Evolutionary conservation across 805 yeast species (phyloP).

Genomic region (Candida germanica): DNA sequence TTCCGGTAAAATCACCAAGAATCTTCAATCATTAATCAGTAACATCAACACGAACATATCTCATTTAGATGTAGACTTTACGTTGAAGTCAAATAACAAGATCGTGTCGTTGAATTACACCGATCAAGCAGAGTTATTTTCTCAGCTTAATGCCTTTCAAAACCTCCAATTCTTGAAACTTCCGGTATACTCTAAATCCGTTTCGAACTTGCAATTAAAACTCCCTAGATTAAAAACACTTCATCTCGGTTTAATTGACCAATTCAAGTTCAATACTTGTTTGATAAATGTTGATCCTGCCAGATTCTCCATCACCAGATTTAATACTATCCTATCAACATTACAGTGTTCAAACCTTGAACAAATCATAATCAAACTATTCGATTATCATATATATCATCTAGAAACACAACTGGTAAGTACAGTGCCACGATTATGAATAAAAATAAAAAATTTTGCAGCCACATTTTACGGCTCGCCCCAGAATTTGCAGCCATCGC

Average conservation of each 20-base stretch:
- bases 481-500: neutral
- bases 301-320: constrained; percentile 2
- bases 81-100: constrained; percentile 8
- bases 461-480: neutral
- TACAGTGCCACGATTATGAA: constrained; percentile 1
- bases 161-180: constrained; percentile 7
- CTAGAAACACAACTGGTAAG: constrained; percentile 3
- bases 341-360: constrained; percentile 3
- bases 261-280: constrained; percentile 10
- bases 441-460: too few relatives aligned
- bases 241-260: constrained; percentile 12
- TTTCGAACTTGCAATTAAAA: constrained; percentile 2
- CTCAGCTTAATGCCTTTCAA: constrained; percentile 5
- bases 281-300: constrained; percentile 8
- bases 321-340: constrained; percentile 2
- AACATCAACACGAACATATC: neutral
- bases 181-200: constrained; percentile 9
- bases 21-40: constrained; percentile 4
- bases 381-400: constrained; percentile 9
- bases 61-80: constrained; percentile 8
- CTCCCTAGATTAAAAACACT: constrained; percentile 6
- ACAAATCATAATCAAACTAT: constrained; percentile 7
- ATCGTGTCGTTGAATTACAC: constrained; percentile 3
- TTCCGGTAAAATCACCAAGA: constrained; percentile 5
- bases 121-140: constrained; percentile 3